phyloP scores from a whole-genome alignment of 1,284 basidiomycete species.

The Heterobasidion occidentale region DNA sequence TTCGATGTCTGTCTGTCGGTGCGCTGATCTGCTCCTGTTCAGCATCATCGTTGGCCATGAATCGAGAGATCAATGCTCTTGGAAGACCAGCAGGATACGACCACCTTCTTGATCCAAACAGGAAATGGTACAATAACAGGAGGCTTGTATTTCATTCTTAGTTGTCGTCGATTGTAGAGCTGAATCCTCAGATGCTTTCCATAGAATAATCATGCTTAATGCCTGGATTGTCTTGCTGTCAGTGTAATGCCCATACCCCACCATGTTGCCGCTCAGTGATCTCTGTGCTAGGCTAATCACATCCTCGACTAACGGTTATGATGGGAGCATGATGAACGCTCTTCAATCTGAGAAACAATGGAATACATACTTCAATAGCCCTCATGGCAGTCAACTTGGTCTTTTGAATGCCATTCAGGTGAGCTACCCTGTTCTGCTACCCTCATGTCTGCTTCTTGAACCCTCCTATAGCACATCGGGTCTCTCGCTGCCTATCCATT shows the following conservation, averaged over 20 bases:
- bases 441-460: neutral
- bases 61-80: too few species aligned
- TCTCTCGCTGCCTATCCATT: constrained; percentile 58
- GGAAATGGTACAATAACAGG: constrained; percentile 68
- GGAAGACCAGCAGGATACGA: constrained; percentile 25
- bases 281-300: constrained; percentile 49
- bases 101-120: constrained; percentile 54
- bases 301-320: constrained; percentile 71
- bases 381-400: constrained; percentile 51
- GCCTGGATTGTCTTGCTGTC: constrained; percentile 40
- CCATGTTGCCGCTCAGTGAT: neutral
- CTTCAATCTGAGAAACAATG: constrained; percentile 60
- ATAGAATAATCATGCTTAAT: constrained; percentile 53
- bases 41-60: too few species aligned
- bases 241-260: constrained; percentile 33
- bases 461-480: constrained; percentile 48
- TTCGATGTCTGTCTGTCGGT: too few species aligned
- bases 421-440: constrained; percentile 9
- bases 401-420: constrained; percentile 74
- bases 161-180: neutral
- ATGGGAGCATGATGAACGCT: constrained; percentile 74
- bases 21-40: too few species aligned
- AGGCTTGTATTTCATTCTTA: constrained; percentile 32
- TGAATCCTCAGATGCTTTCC: neutral
- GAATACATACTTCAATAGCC: constrained; percentile 47